Conservation (phyloP, 2,329 filamentous ascomycete genomes). For the Davidsoniella eucalypti region DNA sequence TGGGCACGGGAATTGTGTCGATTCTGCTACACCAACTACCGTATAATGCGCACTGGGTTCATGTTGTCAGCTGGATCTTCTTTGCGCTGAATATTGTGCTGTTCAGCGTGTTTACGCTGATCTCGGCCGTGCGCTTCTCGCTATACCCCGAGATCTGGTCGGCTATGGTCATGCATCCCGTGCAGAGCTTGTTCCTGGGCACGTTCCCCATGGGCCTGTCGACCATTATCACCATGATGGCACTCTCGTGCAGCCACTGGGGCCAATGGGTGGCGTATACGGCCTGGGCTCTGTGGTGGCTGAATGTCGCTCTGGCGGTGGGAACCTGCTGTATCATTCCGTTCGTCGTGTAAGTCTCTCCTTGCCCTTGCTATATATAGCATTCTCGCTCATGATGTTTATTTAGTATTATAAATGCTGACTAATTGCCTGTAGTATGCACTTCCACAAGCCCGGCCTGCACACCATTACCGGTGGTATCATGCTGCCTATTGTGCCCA, state of each 20-base stretch:
- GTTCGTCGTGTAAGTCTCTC: constrained; percentile 34
- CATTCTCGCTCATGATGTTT: background rate
- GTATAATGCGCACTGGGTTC: constrained; percentile 40
- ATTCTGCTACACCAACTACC: constrained; percentile 46
- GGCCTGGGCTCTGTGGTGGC: constrained; percentile 42
- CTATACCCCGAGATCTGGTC: constrained; percentile 50
- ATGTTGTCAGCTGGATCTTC: constrained; percentile 41
- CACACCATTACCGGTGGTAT: constrained; percentile 46
- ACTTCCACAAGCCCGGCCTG: constrained; percentile 29
- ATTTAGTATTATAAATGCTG: background rate
- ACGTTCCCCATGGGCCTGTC: constrained; percentile 54
- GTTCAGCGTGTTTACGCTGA: constrained; percentile 35
- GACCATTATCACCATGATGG: constrained; percentile 50
- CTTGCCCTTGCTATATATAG: background rate
- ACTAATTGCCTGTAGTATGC: constrained; percentile 17
- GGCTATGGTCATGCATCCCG: constrained; percentile 49
- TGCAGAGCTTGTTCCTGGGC: constrained; percentile 51
- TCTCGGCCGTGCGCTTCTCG: constrained; percentile 43
- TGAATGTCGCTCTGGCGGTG: constrained; percentile 36
- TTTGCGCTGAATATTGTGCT: constrained; percentile 43
- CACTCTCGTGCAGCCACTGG: constrained; percentile 46
- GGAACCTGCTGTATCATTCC: constrained; percentile 37
- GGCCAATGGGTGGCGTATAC: constrained; percentile 37
- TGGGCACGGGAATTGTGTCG: constrained; percentile 54
- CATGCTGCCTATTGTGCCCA: constrained; percentile 49